Evolutionary conservation across 2,329 filamentous ascomycete genomes (phyloP).

Genomic region (Fusarium xylarioides): DNA sequence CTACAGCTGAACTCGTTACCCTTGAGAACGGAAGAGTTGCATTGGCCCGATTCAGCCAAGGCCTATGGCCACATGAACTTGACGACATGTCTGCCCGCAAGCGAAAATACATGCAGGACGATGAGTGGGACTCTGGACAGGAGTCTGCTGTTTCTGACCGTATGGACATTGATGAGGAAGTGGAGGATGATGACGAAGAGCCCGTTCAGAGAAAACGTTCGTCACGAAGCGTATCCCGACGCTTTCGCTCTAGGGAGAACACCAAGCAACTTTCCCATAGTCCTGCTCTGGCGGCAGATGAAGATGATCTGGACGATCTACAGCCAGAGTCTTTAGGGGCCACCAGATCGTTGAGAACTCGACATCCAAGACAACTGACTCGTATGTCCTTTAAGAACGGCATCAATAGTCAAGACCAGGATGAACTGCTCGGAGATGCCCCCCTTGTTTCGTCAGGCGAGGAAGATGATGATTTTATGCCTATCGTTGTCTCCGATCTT

Average conservation of each 20-base stretch:
- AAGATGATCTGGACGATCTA: constrained; percentile 32
- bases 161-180: constrained; percentile 44
- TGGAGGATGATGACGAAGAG: constrained; percentile 33
- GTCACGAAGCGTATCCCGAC: constrained; percentile 14
- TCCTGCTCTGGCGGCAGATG: constrained; percentile 21
- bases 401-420: constrained; percentile 39
- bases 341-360: constrained; percentile 38
- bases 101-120: constrained; percentile 44
- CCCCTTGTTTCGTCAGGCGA: constrained; percentile 42
- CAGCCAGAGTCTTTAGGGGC: constrained; percentile 4
- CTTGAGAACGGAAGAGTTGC: constrained; percentile 47
- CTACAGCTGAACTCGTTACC: constrained; percentile 43
- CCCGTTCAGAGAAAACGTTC: constrained; percentile 9
- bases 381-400: constrained; percentile 39
- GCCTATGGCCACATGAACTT: constrained; percentile 10
- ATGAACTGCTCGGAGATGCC: constrained; percentile 47
- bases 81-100: constrained; percentile 41
- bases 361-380: constrained; percentile 42
- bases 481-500: constrained; percentile 51
- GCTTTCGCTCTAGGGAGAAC: constrained; percentile 42
- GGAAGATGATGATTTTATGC: constrained; percentile 48
- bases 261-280: constrained; percentile 33
- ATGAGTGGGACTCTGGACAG: constrained; percentile 44
- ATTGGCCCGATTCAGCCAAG: constrained; percentile 38
- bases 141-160: constrained; percentile 38